phyloP scores from a whole-genome alignment of 2,329 filamentous ascomycete genomes.

The Ramichloridium luteum region DNA sequence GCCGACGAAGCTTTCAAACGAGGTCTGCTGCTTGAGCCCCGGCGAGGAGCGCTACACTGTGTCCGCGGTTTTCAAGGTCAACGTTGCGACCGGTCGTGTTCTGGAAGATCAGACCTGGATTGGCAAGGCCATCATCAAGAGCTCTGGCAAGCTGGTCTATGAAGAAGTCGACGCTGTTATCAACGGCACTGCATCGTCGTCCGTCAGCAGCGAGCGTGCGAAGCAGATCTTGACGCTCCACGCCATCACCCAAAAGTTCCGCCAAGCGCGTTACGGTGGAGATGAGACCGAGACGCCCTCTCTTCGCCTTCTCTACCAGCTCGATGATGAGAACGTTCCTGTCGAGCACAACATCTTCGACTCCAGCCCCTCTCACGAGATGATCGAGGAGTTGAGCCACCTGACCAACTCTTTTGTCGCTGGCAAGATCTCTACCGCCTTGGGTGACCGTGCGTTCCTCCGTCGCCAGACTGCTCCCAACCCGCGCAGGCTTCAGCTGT shows the following conservation, averaged over 20 bases:
- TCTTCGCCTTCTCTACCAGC: slow-evolving; percentile 77
- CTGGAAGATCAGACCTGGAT: slow-evolving; percentile 85
- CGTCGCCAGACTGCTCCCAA: slow-evolving; percentile 79
- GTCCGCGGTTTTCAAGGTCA: slow-evolving; percentile 85
- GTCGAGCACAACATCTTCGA: slow-evolving; percentile 95
- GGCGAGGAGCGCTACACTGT: slow-evolving; percentile 84
- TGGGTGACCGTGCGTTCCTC: slow-evolving; percentile 87
- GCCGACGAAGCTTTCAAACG: slow-evolving; percentile 69
- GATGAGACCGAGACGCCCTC: slow-evolving; percentile 72
- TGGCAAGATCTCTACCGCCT: slow-evolving; percentile 61
- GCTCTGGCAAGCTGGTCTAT: slow-evolving; percentile 71
- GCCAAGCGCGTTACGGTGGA: slow-evolving; percentile 65
- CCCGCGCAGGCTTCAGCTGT: slow-evolving; percentile 74
- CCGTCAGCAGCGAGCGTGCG: slow-evolving; percentile 52
- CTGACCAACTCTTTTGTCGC: slow-evolving; percentile 86
- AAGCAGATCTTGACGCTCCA: slow-evolving; percentile 73
- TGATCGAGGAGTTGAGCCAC: slow-evolving; percentile 90
- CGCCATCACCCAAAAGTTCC: slow-evolving; percentile 76
- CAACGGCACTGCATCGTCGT: slow-evolving; percentile 41
- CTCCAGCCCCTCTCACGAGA: slow-evolving; percentile 74
- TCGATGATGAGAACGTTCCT: slow-evolving; percentile 96
- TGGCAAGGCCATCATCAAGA: slow-evolving; percentile 88
- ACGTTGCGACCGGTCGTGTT: slow-evolving; percentile 64
- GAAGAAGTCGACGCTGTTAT: slow-evolving; percentile 77
- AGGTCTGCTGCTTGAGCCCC: slow-evolving; percentile 77